Evolutionary conservation across 2,329 filamentous ascomycete species (phyloP), one percentile per base, ranked within the genome.

Genomic region (Emericellopsis atlantica): DNA sequence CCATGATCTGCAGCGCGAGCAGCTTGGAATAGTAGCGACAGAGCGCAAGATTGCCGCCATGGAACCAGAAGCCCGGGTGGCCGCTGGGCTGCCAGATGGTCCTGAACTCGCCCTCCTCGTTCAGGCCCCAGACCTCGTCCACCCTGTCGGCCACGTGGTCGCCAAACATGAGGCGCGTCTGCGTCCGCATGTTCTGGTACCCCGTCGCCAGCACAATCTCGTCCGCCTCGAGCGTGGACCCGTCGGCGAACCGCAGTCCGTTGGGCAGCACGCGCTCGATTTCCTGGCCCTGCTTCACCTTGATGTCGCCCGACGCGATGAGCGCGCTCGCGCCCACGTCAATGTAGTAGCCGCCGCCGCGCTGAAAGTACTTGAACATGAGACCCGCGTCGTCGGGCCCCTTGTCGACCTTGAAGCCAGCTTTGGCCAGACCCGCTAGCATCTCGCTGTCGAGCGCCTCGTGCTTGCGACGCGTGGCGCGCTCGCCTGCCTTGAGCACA

Each of bases 261-360:
- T 60, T 49, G 0, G 66, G 59, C 0, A 70, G 61, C 3, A 82
- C 67, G 18, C 64, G 58, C 2, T 58, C 51, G 12, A 82, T 71
- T 10, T 75, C 72, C 5, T 70, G 68, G 1, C 71, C 74, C 33
- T 75, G 70, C 52, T 74, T 74, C 22, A 84, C 61, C 48, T 74
- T 75, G 53, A 84, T 75, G 51, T 74, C 76, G 1, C 79, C 77
- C 11, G 80, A 72, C 2, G 65, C 64, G 43, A 84, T 80, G 21
- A 83, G 64, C 49, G 73, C 58, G 0, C 72, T 74, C 0, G 70
- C 74, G 0, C 81, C 81, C 2, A 82, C 77, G 45, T 84, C 76
- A 45, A 84, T 79, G 56, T 84, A 84, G 52, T 83, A 84, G 0
- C 80, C 79, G 1, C 81, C 80, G 2, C 78, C 78, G 3, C 74